Base-by-base conservation (phyloP, 805 yeast genomes). In the Metschnikowia reukaufii region DNA sequence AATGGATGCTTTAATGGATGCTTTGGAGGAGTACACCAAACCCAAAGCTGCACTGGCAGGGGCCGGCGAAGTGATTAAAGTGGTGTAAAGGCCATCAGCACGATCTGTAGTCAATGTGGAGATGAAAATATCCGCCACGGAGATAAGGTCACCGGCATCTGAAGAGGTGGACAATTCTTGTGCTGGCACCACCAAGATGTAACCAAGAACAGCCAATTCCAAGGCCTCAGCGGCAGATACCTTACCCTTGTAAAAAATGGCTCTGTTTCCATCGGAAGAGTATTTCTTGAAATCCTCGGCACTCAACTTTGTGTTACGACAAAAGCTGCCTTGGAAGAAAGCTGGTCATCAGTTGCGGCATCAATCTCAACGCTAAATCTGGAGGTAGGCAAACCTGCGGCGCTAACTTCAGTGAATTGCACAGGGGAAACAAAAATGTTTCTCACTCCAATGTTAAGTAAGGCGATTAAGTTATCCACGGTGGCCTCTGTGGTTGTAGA, bases 21-120 rank as follows among this genome's bases (percentile, higher is more conserved):
- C 90, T 35, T 68, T 68, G 0, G 96, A 88, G 0, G 98, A 92
- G 70, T 90, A 94, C 8, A 92, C 97, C 23, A 92, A 76, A 4
- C 99, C 99, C 43, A 94, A 73, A 1, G 77, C 76, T 21, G 74
- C 61, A 44, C 61, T 58, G n/a, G 69, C 48, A 7, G 75, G 75
- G 1, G 91, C 82, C 47, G 83, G 84, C 48, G 87, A 83, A 46
- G 82, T 72, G 35, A 94, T 96, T 44, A 94, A 72, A 1, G 99
- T 88, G 10, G 97, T 79, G 69, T 69, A 91, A 36, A 92, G 76
- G 0, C 90, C 92, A 65, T 94, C 99, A 4, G 77, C 71, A 60
- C 99, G 83, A 65, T 94, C 99, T 3, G 96, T 86, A 18, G 74
- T 75, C 53, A 88, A 67, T 0, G 80, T 66, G 10, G 81, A 67